Conservation (phyloP, 1,284 basidiomycete genomes). For the Termitomyces sp. region DNA sequence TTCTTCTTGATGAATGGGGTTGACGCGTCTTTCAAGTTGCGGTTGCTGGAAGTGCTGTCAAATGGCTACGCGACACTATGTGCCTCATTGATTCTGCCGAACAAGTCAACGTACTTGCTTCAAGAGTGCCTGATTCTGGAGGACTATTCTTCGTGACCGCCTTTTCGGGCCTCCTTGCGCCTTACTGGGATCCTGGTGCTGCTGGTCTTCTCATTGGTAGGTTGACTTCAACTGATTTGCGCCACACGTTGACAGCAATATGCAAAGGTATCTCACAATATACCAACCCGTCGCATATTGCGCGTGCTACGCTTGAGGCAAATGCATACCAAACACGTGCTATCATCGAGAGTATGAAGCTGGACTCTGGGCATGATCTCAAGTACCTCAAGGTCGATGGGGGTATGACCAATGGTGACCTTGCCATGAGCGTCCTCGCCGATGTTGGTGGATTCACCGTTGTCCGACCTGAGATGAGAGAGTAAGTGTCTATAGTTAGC, state of each 20-base stretch:
- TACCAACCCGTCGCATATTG: slow-evolving; percentile 92
- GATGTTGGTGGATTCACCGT: slow-evolving; percentile 92
- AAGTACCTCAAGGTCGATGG: slow-evolving; percentile 90
- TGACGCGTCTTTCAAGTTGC: slow-evolving; percentile 52
- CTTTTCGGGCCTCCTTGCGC: slow-evolving; percentile 88
- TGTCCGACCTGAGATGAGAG: slow-evolving; percentile 92
- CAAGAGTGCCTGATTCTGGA: slow-evolving; percentile 74
- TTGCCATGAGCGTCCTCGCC: slow-evolving; percentile 89
- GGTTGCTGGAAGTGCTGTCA: slow-evolving; percentile 92
- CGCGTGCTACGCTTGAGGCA: slow-evolving; percentile 91
- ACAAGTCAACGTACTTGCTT: slow-evolving; percentile 86
- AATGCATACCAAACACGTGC: slow-evolving; percentile 89
- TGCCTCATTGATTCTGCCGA: slow-evolving; percentile 73
- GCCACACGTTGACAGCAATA: background rate
- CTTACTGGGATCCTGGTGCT: slow-evolving; percentile 89
- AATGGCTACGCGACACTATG: slow-evolving; percentile 95
- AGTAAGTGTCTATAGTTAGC: slow-evolving; percentile 49
- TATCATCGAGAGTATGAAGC: slow-evolving; percentile 90
- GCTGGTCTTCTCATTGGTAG: slow-evolving; percentile 78
- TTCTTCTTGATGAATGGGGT: slow-evolving; percentile 1
- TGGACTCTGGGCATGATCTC: slow-evolving; percentile 73
- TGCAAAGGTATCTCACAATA: slow-evolving; percentile 75
- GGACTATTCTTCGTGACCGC: slow-evolving; percentile 98
- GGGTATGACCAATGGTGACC: slow-evolving; percentile 88
- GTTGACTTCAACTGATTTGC: slow-evolving; percentile 17